Evolutionary conservation across 1,139 yeast species (phyloP).

Genomic region (Diutina catenulata): DNA sequence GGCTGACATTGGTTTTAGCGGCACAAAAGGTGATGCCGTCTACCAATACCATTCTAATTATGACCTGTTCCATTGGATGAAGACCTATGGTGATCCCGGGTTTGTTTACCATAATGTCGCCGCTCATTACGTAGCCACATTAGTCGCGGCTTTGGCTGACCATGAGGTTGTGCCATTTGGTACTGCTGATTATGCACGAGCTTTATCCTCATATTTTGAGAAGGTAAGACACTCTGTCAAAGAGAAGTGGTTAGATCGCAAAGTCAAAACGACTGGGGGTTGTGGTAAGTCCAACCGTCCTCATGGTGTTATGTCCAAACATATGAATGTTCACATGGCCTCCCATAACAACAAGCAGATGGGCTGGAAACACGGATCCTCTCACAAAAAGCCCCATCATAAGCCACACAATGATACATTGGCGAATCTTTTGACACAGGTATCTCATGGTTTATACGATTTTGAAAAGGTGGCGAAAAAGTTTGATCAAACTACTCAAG

Average conservation of each 20-base stretch:
- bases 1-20: conserved; percentile 42
- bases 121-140: conserved; percentile 38
- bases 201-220: conserved; percentile 20
- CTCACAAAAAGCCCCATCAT: no score
- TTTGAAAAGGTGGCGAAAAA: conserved; percentile 17
- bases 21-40: conserved; percentile 27
- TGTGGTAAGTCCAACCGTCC: neutral
- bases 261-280: neutral
- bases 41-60: conserved; percentile 64
- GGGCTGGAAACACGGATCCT: no score
- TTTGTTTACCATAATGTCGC: conserved; percentile 43
- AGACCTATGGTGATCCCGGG: conserved; percentile 44
- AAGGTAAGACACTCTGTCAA: conserved; percentile 11
- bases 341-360: no score
- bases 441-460: conserved; percentile 16
- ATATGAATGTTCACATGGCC: no score
- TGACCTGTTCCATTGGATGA: conserved; percentile 61
- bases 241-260: conserved; percentile 1
- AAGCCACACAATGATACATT: conserved; percentile 15
- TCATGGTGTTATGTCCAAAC: no score
- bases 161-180: conserved; percentile 36
- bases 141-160: conserved; percentile 27
- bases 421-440: conserved; percentile 16
- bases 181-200: conserved; percentile 24
- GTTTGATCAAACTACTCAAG: conserved; percentile 26